phyloP scores from a whole-genome alignment of 257 asterid species.

The Haberlea rhodopensis region DNA sequence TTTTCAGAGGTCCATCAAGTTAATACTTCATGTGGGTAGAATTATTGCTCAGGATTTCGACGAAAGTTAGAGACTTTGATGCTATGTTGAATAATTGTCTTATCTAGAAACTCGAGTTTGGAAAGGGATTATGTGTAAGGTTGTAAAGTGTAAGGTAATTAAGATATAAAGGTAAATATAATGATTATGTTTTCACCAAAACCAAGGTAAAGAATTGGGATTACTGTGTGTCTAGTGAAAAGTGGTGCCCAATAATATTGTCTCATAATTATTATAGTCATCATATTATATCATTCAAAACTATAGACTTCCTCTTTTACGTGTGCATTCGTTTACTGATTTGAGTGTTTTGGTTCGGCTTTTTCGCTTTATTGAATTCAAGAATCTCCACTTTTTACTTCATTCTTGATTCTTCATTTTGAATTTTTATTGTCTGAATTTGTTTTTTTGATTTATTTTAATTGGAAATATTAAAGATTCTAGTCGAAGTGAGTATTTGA shows the following conservation, averaged over 20 bases:
- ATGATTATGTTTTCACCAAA: constrained; percentile 35
- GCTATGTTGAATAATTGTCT: too few relatives aligned
- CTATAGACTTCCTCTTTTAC: constrained; percentile 44
- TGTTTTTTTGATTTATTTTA: too few relatives aligned
- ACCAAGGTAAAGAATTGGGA: constrained; percentile 30
- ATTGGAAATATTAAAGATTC: too few relatives aligned
- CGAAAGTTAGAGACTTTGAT: too few relatives aligned
- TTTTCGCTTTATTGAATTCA: constrained; percentile 31
- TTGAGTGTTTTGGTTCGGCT: constrained; percentile 20
- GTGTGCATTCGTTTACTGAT: constrained; percentile 40
- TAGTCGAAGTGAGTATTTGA: too few relatives aligned
- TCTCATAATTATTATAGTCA: constrained; percentile 39
- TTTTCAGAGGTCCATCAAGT: too few relatives aligned
- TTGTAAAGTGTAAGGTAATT: constrained; percentile 20
- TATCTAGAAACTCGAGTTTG: too few relatives aligned
- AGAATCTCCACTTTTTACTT: constrained; percentile 24
- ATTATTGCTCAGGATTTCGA: too few relatives aligned
- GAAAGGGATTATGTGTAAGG: too few relatives aligned
- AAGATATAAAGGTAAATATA: constrained; percentile 27
- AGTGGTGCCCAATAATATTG: constrained; percentile 32
- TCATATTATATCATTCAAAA: constrained; percentile 30
- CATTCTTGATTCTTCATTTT: not conserved
- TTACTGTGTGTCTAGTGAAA: constrained; percentile 34
- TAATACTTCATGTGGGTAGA: too few relatives aligned
- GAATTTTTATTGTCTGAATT: too few relatives aligned